Conservation (phyloP, 225 moss, liverwort and hornwort species). For the Marchantia polymorpha region DNA sequence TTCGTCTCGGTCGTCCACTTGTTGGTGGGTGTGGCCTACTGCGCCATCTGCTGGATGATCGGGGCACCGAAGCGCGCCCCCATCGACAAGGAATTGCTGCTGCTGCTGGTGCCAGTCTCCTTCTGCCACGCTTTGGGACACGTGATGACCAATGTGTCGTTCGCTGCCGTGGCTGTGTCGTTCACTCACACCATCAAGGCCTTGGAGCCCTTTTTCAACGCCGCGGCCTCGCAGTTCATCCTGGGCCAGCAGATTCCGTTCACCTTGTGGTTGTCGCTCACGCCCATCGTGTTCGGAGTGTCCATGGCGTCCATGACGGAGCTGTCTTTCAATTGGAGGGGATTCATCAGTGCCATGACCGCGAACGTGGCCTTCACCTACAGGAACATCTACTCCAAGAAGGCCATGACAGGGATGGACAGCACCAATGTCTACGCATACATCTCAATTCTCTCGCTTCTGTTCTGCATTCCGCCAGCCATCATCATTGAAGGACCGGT, state of each 20-base stretch:
- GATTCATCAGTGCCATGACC: slow-evolving; percentile 94
- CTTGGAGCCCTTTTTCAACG: slow-evolving; percentile 94
- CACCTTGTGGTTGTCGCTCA: slow-evolving; percentile 72
- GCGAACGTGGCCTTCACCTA: slow-evolving; percentile 94
- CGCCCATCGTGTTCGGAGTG: slow-evolving; percentile 87
- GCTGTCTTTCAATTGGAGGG: slow-evolving; percentile 98
- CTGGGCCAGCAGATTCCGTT: slow-evolving; percentile 73
- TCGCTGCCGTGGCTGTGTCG: slow-evolving; percentile 92
- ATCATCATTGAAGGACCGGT: slow-evolving; percentile 75
- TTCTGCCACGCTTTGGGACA: slow-evolving; percentile 96
- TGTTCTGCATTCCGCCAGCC: slow-evolving; percentile 86
- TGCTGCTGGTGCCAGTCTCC: slow-evolving; percentile 70
- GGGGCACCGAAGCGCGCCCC: slow-evolving; percentile 88
- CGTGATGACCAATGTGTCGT: slow-evolving; percentile 94
- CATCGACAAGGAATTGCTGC: slow-evolving; percentile 61
- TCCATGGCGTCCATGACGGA: slow-evolving; percentile 95
- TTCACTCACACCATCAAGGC: slow-evolving; percentile 99
- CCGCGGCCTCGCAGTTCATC: slow-evolving; percentile 91
- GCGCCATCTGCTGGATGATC: slow-evolving; percentile 58
- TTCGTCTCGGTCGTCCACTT: slow-evolving; percentile 92
- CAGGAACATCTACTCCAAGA: slow-evolving; percentile 97
- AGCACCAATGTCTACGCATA: slow-evolving; percentile 98
- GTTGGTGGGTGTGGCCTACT: slow-evolving; percentile 75
- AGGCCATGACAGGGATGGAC: slow-evolving; percentile 99
- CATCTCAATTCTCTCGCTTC: slow-evolving; percentile 84